Conservation (phyloP, 306 rosid genomes). For the Quercus mongolica region DNA sequence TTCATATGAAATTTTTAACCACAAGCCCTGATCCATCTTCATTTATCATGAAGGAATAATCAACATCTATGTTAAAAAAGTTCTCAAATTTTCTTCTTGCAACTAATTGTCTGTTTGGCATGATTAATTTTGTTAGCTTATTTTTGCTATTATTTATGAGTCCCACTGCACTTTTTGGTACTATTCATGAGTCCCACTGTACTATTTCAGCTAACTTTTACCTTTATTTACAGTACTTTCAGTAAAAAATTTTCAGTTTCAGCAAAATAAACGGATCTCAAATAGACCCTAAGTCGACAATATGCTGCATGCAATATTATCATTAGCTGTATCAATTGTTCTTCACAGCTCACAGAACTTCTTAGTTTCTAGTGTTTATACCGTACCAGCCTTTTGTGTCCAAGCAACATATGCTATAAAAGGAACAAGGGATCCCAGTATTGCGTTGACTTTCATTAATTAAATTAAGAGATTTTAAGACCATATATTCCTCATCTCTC, state of each 20-base stretch:
- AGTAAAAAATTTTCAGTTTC: accelerated
- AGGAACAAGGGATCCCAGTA: background rate
- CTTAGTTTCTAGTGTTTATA: background rate
- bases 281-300: no score
- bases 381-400: background rate
- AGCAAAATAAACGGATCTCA: accelerated
- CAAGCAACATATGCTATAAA: no score
- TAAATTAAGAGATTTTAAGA: background rate
- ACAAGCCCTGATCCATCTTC: background rate
- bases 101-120: background rate
- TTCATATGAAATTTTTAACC: background rate
- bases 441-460: background rate
- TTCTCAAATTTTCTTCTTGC: background rate
- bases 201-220: no score
- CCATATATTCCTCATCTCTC: background rate
- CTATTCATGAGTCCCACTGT: accelerated
- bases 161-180: accelerated
- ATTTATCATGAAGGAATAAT: background rate
- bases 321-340: background rate
- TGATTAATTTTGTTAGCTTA: no score
- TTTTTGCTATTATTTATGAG: no score
- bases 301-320: no score
- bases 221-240: no score
- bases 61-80: background rate
- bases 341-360: background rate